Evolutionary conservation across 1,284 basidiomycete genomes (phyloP), one percentile per base, ranked within the genome.

Genomic region (Chondrostereum purpureum): DNA sequence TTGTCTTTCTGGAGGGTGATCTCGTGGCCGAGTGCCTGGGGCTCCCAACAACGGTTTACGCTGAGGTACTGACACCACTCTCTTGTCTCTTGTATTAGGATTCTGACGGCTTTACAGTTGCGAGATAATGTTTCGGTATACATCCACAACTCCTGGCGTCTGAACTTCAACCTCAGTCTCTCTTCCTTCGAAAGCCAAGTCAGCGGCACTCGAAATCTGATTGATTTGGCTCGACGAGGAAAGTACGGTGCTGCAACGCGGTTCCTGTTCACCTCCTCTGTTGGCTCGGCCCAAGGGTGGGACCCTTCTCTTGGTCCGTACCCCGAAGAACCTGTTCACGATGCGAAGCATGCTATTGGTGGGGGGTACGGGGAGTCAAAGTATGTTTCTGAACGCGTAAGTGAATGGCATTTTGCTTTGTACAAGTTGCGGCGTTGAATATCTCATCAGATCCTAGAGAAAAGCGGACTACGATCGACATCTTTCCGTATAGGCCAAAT

Each of bases 131-230:
- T 64, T 8, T 60, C 50, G 3, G 49, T 58, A 23, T 56, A 70
- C 46, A 66, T 69, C 24, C 65, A 69, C 44, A 65, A 61, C 27
- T 67, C 70, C 1, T 73, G 71, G 71, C 58, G 52, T 27, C 50
- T 72, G 3, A 62, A 72, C 48, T 70, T 71, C 53, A 72, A 69
- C 43, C 52, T 61, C 4, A 48, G 57, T 0, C 51, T 67, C 8
- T 24, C 53, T 4, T 63, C 67, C 0, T 69, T 71, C 41, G 69
- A 70, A 35, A 33, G 58, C 0, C 56, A 62, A 24, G 53, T 72
- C 17, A 48, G 50, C 5, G 66, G 61, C n/a, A 63, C 62, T 0
- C 52, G 61, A 13, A 58, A 66, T 37, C 56, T 72, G 10, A 54
- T 69, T 14, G 61, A 69, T 27, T 55, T 72, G 3, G 67, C 63